phyloP scores from a whole-genome alignment of 495 filamentous ascomycete species.

The Penicillium bovifimosum region DNA sequence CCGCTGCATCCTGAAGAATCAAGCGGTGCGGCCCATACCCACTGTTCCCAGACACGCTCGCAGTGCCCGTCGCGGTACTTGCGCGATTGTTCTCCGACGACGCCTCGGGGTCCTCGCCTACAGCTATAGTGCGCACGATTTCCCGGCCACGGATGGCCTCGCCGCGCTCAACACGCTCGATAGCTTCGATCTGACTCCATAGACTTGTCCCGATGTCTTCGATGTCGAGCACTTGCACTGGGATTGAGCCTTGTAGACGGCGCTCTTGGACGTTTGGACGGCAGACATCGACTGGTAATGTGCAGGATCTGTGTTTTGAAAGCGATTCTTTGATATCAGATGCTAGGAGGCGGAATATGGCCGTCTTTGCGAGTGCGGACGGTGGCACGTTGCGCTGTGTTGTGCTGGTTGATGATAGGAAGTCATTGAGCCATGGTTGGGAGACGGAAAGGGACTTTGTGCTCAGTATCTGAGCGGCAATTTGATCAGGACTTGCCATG shows the following conservation, averaged over 20 bases:
- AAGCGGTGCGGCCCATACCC: constrained; percentile 66
- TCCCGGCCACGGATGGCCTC: constrained; percentile 78
- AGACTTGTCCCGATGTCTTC: constrained; percentile 72
- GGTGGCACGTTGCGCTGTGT: constrained; percentile 55
- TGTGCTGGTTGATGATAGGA: constrained; percentile 29
- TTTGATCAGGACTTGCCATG: constrained; percentile 40
- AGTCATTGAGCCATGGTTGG: constrained; percentile 37
- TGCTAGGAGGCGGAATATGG: constrained; percentile 72
- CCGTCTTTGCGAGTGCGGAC: constrained; percentile 68
- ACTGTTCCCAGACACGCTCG: constrained; percentile 21
- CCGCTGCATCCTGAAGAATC: constrained; percentile 73
- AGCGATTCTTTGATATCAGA: constrained; percentile 65
- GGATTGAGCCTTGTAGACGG: constrained; percentile 51
- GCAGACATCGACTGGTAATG: constrained; percentile 54
- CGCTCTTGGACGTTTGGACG: constrained; percentile 49
- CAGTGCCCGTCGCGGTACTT: constrained; percentile 4
- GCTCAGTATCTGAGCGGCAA: constrained; percentile 38
- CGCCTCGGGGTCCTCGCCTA: constrained; percentile 41
- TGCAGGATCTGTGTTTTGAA: constrained; percentile 40
- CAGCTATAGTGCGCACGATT: constrained; percentile 64
- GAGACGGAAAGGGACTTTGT: constrained; percentile 42
- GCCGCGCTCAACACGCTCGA: constrained; percentile 78
- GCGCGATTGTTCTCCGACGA: constrained; percentile 20
- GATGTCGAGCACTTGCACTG: constrained; percentile 78
- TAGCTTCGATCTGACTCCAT: constrained; percentile 79